phyloP scores from a whole-genome alignment of 2,329 filamentous ascomycete species.

The Cladosporium cucumerinum region DNA sequence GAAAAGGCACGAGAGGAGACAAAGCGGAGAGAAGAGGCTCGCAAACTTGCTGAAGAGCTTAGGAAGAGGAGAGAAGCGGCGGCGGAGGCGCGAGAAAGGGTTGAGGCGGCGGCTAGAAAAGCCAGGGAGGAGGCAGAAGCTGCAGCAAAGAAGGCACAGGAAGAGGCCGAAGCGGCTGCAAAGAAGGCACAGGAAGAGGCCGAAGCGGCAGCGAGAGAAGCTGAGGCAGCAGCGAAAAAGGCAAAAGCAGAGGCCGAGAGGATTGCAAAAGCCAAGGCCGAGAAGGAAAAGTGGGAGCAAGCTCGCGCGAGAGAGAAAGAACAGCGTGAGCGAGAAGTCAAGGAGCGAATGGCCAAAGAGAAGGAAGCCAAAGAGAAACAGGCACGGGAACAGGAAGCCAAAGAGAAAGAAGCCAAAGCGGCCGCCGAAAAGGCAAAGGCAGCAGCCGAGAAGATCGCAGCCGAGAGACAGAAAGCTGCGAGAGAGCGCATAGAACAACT shows the following conservation, averaged over 20 bases:
- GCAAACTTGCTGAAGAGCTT: slow-evolving; percentile 57
- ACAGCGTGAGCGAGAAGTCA: slow-evolving; percentile 46
- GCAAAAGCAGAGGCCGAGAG: slow-evolving; percentile 49
- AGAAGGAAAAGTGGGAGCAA: slow-evolving; percentile 53
- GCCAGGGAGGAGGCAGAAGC: slow-evolving; percentile 39
- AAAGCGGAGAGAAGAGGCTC: slow-evolving; percentile 43
- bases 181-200: slow-evolving; percentile 50
- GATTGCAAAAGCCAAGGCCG: slow-evolving; percentile 44
- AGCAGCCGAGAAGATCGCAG: slow-evolving; percentile 32
- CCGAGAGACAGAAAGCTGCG: slow-evolving; percentile 29
- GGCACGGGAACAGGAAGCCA: slow-evolving; percentile 39
- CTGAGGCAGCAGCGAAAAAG: slow-evolving; percentile 34
- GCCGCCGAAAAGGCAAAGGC: slow-evolving; percentile 40
- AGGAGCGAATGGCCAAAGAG: slow-evolving; percentile 44
- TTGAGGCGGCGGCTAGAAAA: slow-evolving; percentile 58
- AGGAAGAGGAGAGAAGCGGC: slow-evolving; percentile 55
- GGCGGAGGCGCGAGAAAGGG: slow-evolving; percentile 44
- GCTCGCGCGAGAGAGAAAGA: slow-evolving; percentile 48
- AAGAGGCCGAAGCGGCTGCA: slow-evolving; percentile 25
- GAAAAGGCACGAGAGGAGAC: slow-evolving; percentile 52
- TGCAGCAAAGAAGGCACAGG: slow-evolving; percentile 56
- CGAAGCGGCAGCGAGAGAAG: slow-evolving; percentile 25
- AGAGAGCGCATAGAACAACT: slow-evolving; percentile 23
- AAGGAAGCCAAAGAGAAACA: slow-evolving; percentile 37
- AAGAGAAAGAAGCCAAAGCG: slow-evolving; percentile 36